Conservation (phyloP, 495 filamentous ascomycete genomes). For the Penicillium alfredii region DNA sequence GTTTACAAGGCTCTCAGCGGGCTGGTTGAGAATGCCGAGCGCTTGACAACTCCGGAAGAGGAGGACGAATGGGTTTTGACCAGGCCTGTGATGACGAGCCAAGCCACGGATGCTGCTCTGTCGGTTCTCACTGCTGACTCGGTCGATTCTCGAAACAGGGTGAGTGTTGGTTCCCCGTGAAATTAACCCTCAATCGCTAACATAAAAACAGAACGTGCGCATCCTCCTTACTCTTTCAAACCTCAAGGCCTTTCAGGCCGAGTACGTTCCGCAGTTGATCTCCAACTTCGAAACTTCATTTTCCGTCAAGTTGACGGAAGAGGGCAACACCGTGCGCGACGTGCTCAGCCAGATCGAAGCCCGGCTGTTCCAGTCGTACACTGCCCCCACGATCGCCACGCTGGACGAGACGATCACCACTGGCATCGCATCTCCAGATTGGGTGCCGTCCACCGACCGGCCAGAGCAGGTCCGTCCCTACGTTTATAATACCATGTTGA, state of each 20-base stretch:
- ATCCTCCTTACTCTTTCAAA: slow-evolving; percentile 91
- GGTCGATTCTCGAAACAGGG: slow-evolving; percentile 62
- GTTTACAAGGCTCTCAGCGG: slow-evolving; percentile 89
- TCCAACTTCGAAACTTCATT: slow-evolving; percentile 84
- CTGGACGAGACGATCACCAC: slow-evolving; percentile 59
- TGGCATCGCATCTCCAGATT: slow-evolving; percentile 65
- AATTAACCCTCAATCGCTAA: slow-evolving; percentile 10
- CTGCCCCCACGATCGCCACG: slow-evolving; percentile 58
- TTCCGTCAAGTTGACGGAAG: slow-evolving; percentile 84
- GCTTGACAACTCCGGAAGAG: slow-evolving; percentile 51
- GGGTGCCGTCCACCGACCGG: slow-evolving; percentile 58
- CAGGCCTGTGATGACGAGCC: slow-evolving; percentile 21
- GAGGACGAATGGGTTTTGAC: slow-evolving; percentile 49
- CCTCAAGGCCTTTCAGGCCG: slow-evolving; percentile 67
- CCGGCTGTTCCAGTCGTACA: slow-evolving; percentile 86
- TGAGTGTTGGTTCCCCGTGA: slow-evolving; percentile 41
- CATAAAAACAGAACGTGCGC: slow-evolving; percentile 65
- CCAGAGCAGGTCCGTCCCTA: slow-evolving; percentile 78
- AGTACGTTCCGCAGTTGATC: slow-evolving; percentile 76
- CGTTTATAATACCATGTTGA: slow-evolving; percentile 76
- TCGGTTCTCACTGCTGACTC: slow-evolving; percentile 44
- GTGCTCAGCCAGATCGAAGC: slow-evolving; percentile 84
- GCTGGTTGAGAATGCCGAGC: slow-evolving; percentile 93
- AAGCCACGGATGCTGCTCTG: slow-evolving; percentile 26
- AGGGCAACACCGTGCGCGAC: slow-evolving; percentile 81